These are phyloP conservation scores for Besnoitia besnoiti DNA, from an alignment of 169 alveolate species.

Conservation along the genomic window DNA sequence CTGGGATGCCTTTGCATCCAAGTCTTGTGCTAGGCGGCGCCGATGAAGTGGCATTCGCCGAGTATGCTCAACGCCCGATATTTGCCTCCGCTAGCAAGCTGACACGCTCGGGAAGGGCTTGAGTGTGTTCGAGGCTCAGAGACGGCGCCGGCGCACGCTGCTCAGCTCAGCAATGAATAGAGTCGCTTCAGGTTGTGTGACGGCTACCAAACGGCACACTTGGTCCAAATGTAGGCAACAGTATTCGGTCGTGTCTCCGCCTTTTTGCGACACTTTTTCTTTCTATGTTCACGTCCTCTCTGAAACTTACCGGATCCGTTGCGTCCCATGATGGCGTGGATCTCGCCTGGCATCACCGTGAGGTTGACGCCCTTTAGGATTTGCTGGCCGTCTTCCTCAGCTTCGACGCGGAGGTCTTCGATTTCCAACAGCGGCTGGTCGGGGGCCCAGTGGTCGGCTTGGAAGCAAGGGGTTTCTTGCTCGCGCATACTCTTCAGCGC, in stretches of 20 bases:
- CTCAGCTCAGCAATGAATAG: too few relatives aligned
- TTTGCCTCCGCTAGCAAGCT: too few relatives aligned
- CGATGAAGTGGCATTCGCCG: too few relatives aligned
- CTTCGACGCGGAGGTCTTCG: conserved; percentile 71
- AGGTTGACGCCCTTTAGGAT: conserved; percentile 73
- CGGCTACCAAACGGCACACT: neutral
- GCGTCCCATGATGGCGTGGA: conserved; percentile 77
- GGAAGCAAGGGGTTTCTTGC: conserved; percentile 41
- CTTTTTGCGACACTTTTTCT: neutral
- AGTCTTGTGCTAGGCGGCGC: too few relatives aligned
- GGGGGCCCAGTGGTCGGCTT: conserved; percentile 43
- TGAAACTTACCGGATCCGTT: conserved; percentile 71
- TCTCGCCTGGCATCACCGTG: conserved; percentile 70
- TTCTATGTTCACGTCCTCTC: too few relatives aligned
- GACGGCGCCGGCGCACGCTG: too few relatives aligned
- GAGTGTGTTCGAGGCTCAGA: too few relatives aligned
- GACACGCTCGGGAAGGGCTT: too few relatives aligned
- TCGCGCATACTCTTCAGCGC: conserved; percentile 35
- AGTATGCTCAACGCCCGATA: too few relatives aligned
- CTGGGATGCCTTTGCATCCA: too few relatives aligned
- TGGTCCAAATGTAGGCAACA: neutral
- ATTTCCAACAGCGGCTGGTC: conserved; percentile 73
- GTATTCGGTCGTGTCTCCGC: neutral
- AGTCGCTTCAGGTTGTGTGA: neutral
- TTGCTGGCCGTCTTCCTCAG: conserved; percentile 73